phyloP scores from a whole-genome alignment of 208 protist genomes.

The Leishmania braziliensis region DNA sequence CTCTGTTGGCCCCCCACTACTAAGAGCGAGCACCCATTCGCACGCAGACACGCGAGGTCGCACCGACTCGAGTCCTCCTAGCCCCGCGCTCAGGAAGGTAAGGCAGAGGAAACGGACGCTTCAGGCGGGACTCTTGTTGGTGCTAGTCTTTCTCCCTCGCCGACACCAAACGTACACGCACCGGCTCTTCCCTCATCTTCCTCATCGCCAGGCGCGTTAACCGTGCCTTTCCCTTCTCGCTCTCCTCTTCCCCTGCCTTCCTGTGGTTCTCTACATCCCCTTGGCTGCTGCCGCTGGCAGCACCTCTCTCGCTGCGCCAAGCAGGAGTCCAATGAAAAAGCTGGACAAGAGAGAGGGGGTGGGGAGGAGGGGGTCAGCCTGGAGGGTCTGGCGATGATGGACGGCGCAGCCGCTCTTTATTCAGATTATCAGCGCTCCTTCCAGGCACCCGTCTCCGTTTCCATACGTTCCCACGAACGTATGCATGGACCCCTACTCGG shows the following conservation, averaged over 20 bases:
- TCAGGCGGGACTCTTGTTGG: background rate
- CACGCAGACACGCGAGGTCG: background rate
- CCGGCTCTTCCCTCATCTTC: background rate
- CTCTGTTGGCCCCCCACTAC: too few species aligned
- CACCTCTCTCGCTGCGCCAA: background rate
- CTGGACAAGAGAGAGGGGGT: background rate
- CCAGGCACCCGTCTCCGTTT: background rate
- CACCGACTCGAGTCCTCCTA: background rate
- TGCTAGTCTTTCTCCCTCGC: background rate
- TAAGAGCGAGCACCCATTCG: too few species aligned
- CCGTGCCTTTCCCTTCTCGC: background rate
- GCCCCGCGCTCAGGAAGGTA: too few species aligned
- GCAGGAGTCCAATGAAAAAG: background rate
- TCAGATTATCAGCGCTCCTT: background rate
- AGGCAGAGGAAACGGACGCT: background rate
- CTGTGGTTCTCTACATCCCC: background rate
- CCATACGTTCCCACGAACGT: background rate
- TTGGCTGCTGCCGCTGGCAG: background rate
- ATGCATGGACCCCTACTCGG: background rate
- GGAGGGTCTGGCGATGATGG: background rate
- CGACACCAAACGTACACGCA: background rate
- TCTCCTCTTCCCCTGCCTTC: background rate
- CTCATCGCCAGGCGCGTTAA: too few species aligned
- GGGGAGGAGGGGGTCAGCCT: background rate
- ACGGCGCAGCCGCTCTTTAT: background rate